Conservation (phyloP, 495 filamentous ascomycete genomes). For the Penicillium malachiteum region DNA sequence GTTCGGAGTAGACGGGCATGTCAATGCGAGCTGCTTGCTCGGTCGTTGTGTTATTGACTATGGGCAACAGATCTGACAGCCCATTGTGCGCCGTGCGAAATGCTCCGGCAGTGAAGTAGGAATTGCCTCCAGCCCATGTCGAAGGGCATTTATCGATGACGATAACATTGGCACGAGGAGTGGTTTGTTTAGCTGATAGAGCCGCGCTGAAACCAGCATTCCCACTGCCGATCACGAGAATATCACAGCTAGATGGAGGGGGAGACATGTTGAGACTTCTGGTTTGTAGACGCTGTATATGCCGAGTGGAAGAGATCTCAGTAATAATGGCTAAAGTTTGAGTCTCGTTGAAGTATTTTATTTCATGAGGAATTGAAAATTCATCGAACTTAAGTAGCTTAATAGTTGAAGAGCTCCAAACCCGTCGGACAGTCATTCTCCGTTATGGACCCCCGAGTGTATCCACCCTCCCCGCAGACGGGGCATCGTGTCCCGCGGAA, state of each 20-base stretch:
- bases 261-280: slow-evolving; percentile 8
- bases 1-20: slow-evolving; percentile 36
- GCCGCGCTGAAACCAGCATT: slow-evolving; percentile 60
- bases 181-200: slow-evolving; percentile 45
- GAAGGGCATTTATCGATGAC: slow-evolving; percentile 49
- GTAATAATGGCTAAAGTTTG: too few relatives aligned
- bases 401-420: too few relatives aligned
- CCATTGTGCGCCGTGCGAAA: slow-evolving; percentile 48
- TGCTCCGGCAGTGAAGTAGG: slow-evolving; percentile 56
- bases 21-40: slow-evolving; percentile 10
- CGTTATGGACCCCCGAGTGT: background rate
- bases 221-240: slow-evolving; percentile 56
- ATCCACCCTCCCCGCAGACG: slow-evolving; percentile 16
- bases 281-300: background rate
- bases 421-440: slow-evolving; percentile 9
- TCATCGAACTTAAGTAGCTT: background rate
- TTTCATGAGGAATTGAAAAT: background rate
- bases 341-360: too few relatives aligned
- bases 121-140: slow-evolving; percentile 54
- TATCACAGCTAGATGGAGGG: slow-evolving; percentile 33
- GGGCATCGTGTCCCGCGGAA: slow-evolving; percentile 6
- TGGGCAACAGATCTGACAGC: slow-evolving; percentile 42
- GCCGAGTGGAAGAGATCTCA: too few relatives aligned
- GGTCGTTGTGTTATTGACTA: slow-evolving; percentile 38
- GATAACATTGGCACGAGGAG: slow-evolving; percentile 29